These are phyloP conservation scores for Entomortierella lignicola DNA, from an alignment of 192 early-diverging fungal genomes.

Conservation along the genomic window DNA sequence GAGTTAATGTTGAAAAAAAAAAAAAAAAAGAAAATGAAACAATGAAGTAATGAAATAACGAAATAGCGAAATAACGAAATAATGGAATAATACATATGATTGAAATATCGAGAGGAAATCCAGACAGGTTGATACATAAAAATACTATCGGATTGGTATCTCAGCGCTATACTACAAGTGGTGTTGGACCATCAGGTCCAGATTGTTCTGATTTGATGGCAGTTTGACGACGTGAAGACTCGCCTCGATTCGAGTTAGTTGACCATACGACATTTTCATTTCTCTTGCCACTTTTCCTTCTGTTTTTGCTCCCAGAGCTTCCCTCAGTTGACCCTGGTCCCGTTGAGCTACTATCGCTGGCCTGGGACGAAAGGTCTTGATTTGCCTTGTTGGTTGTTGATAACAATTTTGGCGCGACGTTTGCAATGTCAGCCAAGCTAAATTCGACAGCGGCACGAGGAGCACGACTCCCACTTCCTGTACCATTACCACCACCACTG, in stretches of 20 bases:
- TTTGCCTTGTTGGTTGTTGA: slow-evolving; percentile 3
- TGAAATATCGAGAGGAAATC: not conserved
- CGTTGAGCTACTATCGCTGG: not conserved
- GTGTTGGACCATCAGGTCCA: slow-evolving; percentile 5
- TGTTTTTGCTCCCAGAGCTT: not conserved
- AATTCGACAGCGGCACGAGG: slow-evolving; percentile 40
- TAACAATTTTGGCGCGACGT: slow-evolving; percentile 28
- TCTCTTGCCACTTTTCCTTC: slow-evolving; percentile 19
- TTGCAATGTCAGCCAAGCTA: slow-evolving; percentile 48
- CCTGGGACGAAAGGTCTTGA: not conserved
- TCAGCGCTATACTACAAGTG: not conserved
- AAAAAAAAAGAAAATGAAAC: not conserved
- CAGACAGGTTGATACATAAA: not conserved
- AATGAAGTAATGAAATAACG: not conserved
- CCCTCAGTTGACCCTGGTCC: not conserved
- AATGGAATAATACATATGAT: not conserved
- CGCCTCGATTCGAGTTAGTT: slow-evolving; percentile 49
- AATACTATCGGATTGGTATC: not conserved
- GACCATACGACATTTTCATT: slow-evolving; percentile 44
- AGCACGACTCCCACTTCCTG: slow-evolving; percentile 16
- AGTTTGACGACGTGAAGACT: slow-evolving; percentile 22
- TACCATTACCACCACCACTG: slow-evolving; percentile 12
- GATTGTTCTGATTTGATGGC: not conserved
- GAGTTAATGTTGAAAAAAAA: not conserved
- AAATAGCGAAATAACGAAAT: not conserved